Conservation (phyloP, 345 rosid species). For the Lenwebbia sp. region DNA sequence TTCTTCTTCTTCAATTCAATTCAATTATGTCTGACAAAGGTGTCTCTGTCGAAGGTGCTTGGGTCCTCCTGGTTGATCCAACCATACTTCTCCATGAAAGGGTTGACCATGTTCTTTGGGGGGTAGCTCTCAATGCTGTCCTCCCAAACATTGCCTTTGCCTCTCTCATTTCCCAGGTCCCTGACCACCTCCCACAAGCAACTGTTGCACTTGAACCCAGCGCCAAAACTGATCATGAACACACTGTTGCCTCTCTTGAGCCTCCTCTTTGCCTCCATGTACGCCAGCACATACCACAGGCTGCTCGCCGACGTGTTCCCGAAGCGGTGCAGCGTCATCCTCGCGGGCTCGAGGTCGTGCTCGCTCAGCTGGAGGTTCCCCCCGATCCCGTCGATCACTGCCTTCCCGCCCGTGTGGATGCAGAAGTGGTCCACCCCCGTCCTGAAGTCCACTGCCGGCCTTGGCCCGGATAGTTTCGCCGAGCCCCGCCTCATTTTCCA, state of each 20-base stretch:
- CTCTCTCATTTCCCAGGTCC: slow-evolving; percentile 21
- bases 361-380: slow-evolving; percentile 48
- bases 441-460: slow-evolving; percentile 45
- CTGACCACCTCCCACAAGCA: slow-evolving; percentile 63
- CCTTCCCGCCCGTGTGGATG: slow-evolving; percentile 84
- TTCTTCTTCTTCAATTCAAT: not conserved
- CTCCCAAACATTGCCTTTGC: slow-evolving; percentile 33
- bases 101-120: slow-evolving; percentile 45
- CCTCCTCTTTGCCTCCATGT: slow-evolving; percentile 87
- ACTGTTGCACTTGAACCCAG: slow-evolving; percentile 78
- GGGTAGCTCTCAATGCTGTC: slow-evolving; percentile 67
- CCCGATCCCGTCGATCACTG: slow-evolving; percentile 80
- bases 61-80: slow-evolving; percentile 79
- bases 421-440: slow-evolving; percentile 85
- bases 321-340: slow-evolving; percentile 87
- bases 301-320: slow-evolving; percentile 92
- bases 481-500: slow-evolving; percentile 15
- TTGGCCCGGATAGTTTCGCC: slow-evolving; percentile 9
- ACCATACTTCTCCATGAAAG: slow-evolving; percentile 75
- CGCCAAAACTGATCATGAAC: slow-evolving; percentile 62
- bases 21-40: not conserved
- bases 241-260: slow-evolving; percentile 62
- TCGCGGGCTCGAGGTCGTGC: slow-evolving; percentile 76
- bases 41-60: slow-evolving; percentile 23
- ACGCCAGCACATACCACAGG: slow-evolving; percentile 84